phyloP scores from a whole-genome alignment of 805 yeast species.

The Metschnikowia aberdeeniae region DNA sequence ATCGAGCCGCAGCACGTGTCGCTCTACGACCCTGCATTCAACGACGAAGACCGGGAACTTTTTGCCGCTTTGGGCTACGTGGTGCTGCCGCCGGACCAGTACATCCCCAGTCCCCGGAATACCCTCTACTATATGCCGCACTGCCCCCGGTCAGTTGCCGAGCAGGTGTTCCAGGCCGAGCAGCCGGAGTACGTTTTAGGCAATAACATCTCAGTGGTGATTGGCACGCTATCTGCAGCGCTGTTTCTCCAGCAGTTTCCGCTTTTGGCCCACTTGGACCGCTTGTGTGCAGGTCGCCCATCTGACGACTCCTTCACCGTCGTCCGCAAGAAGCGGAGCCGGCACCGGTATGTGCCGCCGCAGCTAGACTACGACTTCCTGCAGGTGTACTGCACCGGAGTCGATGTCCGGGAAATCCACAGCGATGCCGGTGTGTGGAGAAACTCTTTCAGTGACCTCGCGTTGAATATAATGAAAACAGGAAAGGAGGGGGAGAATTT shows the following conservation, averaged over 20 bases:
- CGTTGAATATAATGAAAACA: slow-evolving; percentile 10
- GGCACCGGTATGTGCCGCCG: slow-evolving; percentile 27
- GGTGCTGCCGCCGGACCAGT: slow-evolving; percentile 13
- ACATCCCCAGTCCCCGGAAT: neutral
- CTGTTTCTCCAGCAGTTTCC: slow-evolving; percentile 45
- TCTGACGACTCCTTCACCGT: slow-evolving; percentile 21
- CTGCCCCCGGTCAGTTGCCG: slow-evolving; percentile 58
- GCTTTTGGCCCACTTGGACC: slow-evolving; percentile 36
- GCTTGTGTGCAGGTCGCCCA: slow-evolving; percentile 12
- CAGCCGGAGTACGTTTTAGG: slow-evolving; percentile 44
- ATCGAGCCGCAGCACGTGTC: slow-evolving; percentile 28
- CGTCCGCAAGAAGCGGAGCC: slow-evolving; percentile 18
- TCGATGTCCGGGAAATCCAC: slow-evolving; percentile 18
- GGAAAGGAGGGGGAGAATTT: neutral
- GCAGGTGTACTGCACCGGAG: slow-evolving; percentile 27
- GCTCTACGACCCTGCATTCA: slow-evolving; percentile 64
- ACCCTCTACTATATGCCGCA: slow-evolving; percentile 65
- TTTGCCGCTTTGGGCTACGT: slow-evolving; percentile 12
- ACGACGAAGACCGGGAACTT: slow-evolving; percentile 39
- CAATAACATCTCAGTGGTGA: slow-evolving; percentile 50
- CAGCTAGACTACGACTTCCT: slow-evolving; percentile 27
- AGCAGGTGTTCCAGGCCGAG: slow-evolving; percentile 29
- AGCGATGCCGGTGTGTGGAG: slow-evolving; percentile 22
- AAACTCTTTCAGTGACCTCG: slow-evolving; percentile 18
- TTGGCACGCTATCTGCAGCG: slow-evolving; percentile 45